These are phyloP conservation scores for Ustilago esculenta DNA, from an alignment of 1,284 basidiomycete species.

Conservation along the genomic window DNA sequence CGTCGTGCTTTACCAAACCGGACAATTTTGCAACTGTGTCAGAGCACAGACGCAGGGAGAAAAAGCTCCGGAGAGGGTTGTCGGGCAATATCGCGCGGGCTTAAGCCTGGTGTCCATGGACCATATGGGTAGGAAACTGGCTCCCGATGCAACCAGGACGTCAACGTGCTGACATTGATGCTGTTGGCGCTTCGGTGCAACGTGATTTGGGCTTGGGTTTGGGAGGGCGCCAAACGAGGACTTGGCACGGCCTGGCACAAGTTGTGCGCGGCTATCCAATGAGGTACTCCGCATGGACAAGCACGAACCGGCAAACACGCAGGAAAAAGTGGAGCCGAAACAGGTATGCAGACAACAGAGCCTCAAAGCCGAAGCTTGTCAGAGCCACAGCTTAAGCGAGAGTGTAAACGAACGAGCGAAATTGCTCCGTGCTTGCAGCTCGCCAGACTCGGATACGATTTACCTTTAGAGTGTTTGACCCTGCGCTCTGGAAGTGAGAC, in stretches of 20 bases:
- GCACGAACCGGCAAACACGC: background rate
- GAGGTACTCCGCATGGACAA: too few species aligned
- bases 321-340: background rate
- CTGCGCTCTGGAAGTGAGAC: too few species aligned
- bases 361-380: slow-evolving; percentile 1
- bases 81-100: slow-evolving; percentile 1
- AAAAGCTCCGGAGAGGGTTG: background rate
- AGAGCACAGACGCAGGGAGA: too few species aligned
- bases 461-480: background rate
- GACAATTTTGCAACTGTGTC: too few species aligned
- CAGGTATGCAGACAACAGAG: background rate
- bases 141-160: too few species aligned
- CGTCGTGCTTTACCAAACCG: too few species aligned
- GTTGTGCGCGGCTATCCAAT: too few species aligned
- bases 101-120: too few species aligned
- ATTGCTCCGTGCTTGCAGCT: slow-evolving; percentile 42
- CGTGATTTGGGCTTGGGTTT: too few species aligned
- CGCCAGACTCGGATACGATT: slow-evolving; percentile 3
- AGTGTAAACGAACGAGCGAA: slow-evolving; percentile 21
- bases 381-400: slow-evolving; percentile 29
- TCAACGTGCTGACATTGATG: too few species aligned
- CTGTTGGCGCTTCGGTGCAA: too few species aligned
- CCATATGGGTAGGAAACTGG: too few species aligned
- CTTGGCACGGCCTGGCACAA: slow-evolving; percentile 9
- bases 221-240: slow-evolving; percentile 4